phyloP scores from a whole-genome alignment of 2,329 filamentous ascomycete genomes.

The Cytospora chrysosperma region DNA sequence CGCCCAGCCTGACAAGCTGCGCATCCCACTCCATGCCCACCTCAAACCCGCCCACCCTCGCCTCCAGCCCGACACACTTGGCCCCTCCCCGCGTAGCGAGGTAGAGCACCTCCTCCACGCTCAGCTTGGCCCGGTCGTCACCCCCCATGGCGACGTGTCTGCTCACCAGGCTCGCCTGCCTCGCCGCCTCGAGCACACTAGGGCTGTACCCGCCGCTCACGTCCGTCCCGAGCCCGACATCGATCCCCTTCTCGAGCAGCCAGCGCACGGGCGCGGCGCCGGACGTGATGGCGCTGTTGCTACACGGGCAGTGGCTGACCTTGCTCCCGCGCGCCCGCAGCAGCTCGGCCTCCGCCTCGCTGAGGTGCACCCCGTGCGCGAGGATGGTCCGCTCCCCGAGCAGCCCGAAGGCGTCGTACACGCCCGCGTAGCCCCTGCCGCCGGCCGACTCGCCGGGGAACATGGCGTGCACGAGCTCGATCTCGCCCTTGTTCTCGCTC shows the following conservation, averaged over 20 bases:
- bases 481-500: slow-evolving; percentile 75
- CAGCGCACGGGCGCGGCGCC: slow-evolving; percentile 75
- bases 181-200: slow-evolving; percentile 76
- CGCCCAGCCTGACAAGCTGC: slow-evolving; percentile 70
- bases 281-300: slow-evolving; percentile 78
- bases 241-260: slow-evolving; percentile 71
- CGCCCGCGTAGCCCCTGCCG: slow-evolving; percentile 59
- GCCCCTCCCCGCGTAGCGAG: slow-evolving; percentile 89
- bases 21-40: slow-evolving; percentile 89
- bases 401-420: slow-evolving; percentile 74
- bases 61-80: slow-evolving; percentile 70
- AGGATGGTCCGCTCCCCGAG: slow-evolving; percentile 74
- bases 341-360: slow-evolving; percentile 62
- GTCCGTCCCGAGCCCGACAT: slow-evolving; percentile 86
- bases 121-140: slow-evolving; percentile 61
- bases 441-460: slow-evolving; percentile 56
- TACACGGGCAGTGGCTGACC: slow-evolving; percentile 83
- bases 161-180: slow-evolving; percentile 78
- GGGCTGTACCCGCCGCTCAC: slow-evolving; percentile 84
- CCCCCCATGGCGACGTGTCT: slow-evolving; percentile 63
- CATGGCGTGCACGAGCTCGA: slow-evolving; percentile 65
- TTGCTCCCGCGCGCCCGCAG: slow-evolving; percentile 62
- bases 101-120: slow-evolving; percentile 83
- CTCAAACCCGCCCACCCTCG: slow-evolving; percentile 76
- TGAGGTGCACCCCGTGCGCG: slow-evolving; percentile 80